Base-by-base conservation (phyloP, 441 rosid species). In the Pelargonium citronellum region DNA sequence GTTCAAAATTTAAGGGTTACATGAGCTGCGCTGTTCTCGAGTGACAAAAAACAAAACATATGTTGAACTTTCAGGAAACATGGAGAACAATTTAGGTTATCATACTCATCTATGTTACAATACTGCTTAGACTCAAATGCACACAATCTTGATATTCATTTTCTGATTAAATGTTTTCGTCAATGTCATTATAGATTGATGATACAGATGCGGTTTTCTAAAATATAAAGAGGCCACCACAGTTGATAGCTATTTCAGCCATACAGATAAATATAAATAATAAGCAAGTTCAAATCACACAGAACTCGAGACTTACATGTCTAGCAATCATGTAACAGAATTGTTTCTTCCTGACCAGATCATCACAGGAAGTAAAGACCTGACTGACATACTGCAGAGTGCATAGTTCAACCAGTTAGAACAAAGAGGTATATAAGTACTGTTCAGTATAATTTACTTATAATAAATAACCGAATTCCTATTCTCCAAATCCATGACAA, bases 401-500 rank as follows among this genome's bases (percentile, higher is more conserved):
- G 39, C 20, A 61, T 13, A 61, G 20, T 61, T 20, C 15, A 12
- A 61, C 20, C 39, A 20, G 39, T 61, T 61, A 61, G 30, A 7
- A 22, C 39, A 62, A 62, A 62, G 66, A 62, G 66, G 41, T 62
- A 22, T 2, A 9, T 7, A 16, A 30, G 6, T 9, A 22, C 15
- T 5, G 13, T 22, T 27, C 41, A 5, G 8, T 22, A 27, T 30
- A 22, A n/a, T 27, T 15, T 8, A 19, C n/a, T 20, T 63, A 61
- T 41, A 6, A 43, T 30, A 13, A 74, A 16, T 13, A 68, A 24
- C 34, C 39, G 71, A 68, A 73, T 15, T 24, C 61, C 66, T 69
- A n/a, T 77, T 71, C 66, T 17, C 49, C 53, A 69, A 70, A 41
- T 70, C 58, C 41, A 44, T 71, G 75, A n/a, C 69, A 70, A 41